Base-by-base conservation (phyloP, 352 stramenopile species). In the Globisporangium splendens region DNA sequence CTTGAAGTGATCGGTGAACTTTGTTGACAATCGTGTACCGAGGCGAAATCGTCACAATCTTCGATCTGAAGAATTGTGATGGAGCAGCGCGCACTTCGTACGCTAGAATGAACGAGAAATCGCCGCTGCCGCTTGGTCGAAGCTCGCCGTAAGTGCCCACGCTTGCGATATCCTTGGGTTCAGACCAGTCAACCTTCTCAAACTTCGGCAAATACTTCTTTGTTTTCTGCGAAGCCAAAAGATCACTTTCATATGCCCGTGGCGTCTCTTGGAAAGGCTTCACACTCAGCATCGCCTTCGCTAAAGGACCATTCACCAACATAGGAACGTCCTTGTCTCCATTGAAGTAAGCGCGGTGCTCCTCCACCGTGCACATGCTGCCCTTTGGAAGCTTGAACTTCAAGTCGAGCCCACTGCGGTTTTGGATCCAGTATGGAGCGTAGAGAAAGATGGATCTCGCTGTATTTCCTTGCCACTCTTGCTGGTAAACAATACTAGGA, bases 361-460 rank as follows among this genome's bases (percentile, higher is more conserved):
- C 60, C 49, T 94, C 83, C 15, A 80, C 59, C 17, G 83, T 71
- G 51, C 73, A 91, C 13, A 79, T 47, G 10, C 71, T 69, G 33
- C 80, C 83, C 52, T 87, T 81, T 21, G 72, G 61, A 15, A 93
- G 20, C 38, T 86, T 88, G 56, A 89, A 81, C 3, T 66, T 63
- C 42, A 94, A 62, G 33, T 95, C 86, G 11, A 95, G 69, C 8
- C 86, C 86, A 56, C 71, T 87, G 35, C 81, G 79, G 59, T 95
- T 95, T 57, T 92, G 84, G 59, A 95, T 88, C 86, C 86, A 95
- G 60, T 88, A 95, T 6, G 83, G 86, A 12, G 69, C 73, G 48
- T 77, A 93, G 18, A 95, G 60, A 46, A 77, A 78, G n/a, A 93
- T 61, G 8, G 69, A 80, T 20, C 86, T 82, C 3, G 79, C 69